phyloP scores from a whole-genome alignment of 257 asterid genomes.

The Solanum bulbocastanum region DNA sequence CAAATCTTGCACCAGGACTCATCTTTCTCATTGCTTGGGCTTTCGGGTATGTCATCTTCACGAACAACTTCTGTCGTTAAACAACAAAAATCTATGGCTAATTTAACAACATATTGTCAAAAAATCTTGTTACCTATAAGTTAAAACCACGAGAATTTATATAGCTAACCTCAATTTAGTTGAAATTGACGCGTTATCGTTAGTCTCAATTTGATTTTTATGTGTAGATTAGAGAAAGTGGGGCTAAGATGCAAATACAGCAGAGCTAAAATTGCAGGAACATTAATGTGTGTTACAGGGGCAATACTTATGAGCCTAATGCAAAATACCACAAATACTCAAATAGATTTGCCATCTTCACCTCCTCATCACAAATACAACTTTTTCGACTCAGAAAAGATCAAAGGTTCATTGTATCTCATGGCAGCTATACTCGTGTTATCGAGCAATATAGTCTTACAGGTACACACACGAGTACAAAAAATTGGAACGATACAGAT shows the following conservation, averaged over 20 bases:
- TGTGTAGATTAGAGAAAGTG: constrained; percentile 66
- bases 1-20: constrained; percentile 87
- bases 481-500: not conserved
- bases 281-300: constrained; percentile 67
- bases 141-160: not conserved
- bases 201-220: not conserved
- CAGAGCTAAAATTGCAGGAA: constrained; percentile 66
- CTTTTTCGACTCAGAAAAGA: constrained; percentile 24
- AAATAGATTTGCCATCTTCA: constrained; percentile 1
- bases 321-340: constrained; percentile 38
- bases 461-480: constrained; percentile 20
- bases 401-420: constrained; percentile 60
- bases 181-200: not conserved
- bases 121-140: fast-evolving
- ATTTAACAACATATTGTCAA: not conserved
- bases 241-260: constrained; percentile 60
- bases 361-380: not conserved
- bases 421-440: constrained; percentile 58
- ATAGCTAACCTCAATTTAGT: not conserved
- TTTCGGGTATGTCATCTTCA: constrained; percentile 26
- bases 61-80: not conserved
- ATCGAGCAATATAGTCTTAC: constrained; percentile 64
- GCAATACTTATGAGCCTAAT: constrained; percentile 64
- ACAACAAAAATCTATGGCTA: not conserved
- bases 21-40: constrained; percentile 80